Base-by-base conservation (phyloP, 257 asterid species). In the Catharanthus roseus region DNA sequence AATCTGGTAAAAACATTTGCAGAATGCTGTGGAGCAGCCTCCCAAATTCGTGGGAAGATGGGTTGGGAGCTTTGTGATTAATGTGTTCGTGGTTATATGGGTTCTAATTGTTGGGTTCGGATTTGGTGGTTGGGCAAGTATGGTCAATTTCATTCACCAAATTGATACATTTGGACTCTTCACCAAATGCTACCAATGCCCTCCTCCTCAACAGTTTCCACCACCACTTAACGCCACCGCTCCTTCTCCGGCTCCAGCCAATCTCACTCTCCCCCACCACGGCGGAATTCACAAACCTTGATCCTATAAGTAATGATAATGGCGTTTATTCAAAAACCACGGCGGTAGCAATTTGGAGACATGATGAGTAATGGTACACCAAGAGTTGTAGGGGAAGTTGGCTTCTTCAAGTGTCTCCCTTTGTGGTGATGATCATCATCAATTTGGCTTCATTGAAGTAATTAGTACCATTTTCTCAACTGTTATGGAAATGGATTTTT, bases 11-110 rank as follows among this genome's bases (percentile, higher is more conserved):
- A 4, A 21, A 39, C 19, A 36, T 21, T 33, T 74, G 81, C 91
- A 93, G 98, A 93, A 87, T 78, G 98, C 98, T 3, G 95, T 90
- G 74, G 97, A 90, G 86, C 96, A 86, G 72, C 98, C 97, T 1
- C 84, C 97, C 0, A 90, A 82, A 74, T 89, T 77, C 70, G 82
- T 89, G 77, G 96, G 96, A 9, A 88, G 89, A 63, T 93, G 98
- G 98, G 86, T 86, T 1, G 98, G 98, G 0, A 49, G 92, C 0
- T 93, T 78, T 74, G 80, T 86, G 57, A 89, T 93, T 61, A 90
- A 93, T 80, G 83, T 85, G 72, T 93, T 89, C 69, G 82, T 93
- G 3, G 96, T 93, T 10, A 88, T 87, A 5, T 93, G 98, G 98
- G 96, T 93, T 55, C 67, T 89, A 0, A 82, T 90, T 24, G 95